Percentiles rank a stretch among this genome's conserved stretches.
These are phyloP conservation scores for Scytalidium lignicola DNA, from an alignment of 2,329 filamentous ascomycete genomes.

Conservation along the genomic window DNA sequence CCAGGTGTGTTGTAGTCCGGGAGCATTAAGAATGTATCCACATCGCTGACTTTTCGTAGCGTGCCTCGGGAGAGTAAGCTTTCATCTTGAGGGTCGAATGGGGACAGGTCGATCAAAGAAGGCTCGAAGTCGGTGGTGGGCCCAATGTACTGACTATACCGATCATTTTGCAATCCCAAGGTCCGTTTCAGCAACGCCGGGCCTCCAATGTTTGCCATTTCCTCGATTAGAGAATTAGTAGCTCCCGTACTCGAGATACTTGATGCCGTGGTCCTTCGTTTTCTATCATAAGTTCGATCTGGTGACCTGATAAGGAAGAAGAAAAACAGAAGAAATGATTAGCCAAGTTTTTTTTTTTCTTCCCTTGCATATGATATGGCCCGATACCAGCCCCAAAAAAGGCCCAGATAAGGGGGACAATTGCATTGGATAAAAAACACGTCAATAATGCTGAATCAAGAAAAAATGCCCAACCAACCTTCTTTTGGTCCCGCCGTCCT, in stretches of 20 bases:
- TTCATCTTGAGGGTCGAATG: slow-evolving; percentile 77
- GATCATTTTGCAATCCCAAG: slow-evolving; percentile 70
- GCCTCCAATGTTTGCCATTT: slow-evolving; percentile 66
- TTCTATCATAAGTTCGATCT: slow-evolving; percentile 48
- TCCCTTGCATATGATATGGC: too few species aligned
- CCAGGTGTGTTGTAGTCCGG: slow-evolving; percentile 69
- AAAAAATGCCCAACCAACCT: slow-evolving; percentile 41
- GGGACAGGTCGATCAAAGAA: slow-evolving; percentile 73
- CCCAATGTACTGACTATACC: slow-evolving; percentile 79
- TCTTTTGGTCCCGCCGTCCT: slow-evolving; percentile 56
- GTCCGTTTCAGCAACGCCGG: slow-evolving; percentile 63
- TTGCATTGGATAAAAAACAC: too few species aligned
- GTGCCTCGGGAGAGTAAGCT: slow-evolving; percentile 65
- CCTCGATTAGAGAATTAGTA: slow-evolving; percentile 60
- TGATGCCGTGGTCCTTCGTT: slow-evolving; percentile 48
- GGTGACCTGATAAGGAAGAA: slow-evolving; percentile 43
- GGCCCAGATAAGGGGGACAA: slow-evolving; percentile 1
- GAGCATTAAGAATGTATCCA: slow-evolving; percentile 76
- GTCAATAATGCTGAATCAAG: too few species aligned
- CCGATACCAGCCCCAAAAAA: not conserved
- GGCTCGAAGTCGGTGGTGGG: slow-evolving; percentile 80
- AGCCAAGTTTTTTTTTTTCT: slow-evolving; percentile 11
- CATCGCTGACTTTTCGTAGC: slow-evolving; percentile 69
- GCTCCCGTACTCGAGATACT: slow-evolving; percentile 58
- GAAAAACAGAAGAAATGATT: slow-evolving; percentile 8